Evolutionary conservation across 2,329 filamentous ascomycete genomes (phyloP), one percentile per base, ranked within the genome.

Genomic region (Pseudomassariella vexata): DNA sequence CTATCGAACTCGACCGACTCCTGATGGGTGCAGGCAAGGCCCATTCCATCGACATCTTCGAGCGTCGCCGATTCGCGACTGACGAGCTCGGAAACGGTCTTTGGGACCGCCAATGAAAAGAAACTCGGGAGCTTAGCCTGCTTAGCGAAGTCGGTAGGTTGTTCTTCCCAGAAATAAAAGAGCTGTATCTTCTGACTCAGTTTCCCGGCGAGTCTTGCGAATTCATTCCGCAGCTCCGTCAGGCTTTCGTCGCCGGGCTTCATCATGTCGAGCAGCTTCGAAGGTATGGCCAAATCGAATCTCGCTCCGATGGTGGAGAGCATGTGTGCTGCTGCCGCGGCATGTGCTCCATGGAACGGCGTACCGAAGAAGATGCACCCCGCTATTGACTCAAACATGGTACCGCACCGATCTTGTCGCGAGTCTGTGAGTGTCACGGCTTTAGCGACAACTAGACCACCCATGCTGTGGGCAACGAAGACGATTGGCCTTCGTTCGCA

Each of bases 381-480:
- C 3, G 59, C 51, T 17, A 62, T 62, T 3, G 53, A 54, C 33
- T 65, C 60, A 20, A 63, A 63, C 50, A 64, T 57, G 19, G 49
- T 45, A 2, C 53, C 56, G 11, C 59, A 63, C 5, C 48, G 42
- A 7, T 63, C 56, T 14, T 49, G 45, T 11, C 52, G 50, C 1
- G 54, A 48, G 23, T 59, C 57, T 5, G 60, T 56, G 3, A 62
- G 40, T 2, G 39, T 47, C 9, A 57, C 34, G 10, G 58, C 62
- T 40, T 65, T 65, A 9, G 62, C 60, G 19, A 65, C 52, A 1
- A 65, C 61, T 5, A 65, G 46, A 6, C 62, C 62, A 7, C 62
- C 62, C 62, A 65, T 66, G 14, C 59, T 62, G 22, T 65, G 62
- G 0, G 59, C 61, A 10, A 66, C 58, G 21, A 66, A 62, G 0